These are phyloP conservation scores for Fraxinus dipetala DNA, from an alignment of 305 asterid species.

Conservation along the genomic window DNA sequence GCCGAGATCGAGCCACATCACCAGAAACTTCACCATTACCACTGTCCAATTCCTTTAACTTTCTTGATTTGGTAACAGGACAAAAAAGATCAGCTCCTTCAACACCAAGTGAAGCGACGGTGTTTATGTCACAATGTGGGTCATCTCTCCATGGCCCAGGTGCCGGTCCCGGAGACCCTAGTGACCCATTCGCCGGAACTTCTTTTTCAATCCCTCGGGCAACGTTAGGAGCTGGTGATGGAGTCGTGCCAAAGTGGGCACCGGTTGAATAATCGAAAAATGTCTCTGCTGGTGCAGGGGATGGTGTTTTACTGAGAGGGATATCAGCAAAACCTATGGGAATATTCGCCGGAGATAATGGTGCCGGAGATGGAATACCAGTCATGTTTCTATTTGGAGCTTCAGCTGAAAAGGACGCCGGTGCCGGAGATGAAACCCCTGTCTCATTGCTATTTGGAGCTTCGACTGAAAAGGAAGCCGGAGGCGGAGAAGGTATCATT, in stretches of 20 bases:
- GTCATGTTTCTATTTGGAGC: not conserved
- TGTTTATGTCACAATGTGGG: constrained; percentile 32
- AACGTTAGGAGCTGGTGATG: constrained; percentile 25
- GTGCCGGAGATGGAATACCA: not conserved
- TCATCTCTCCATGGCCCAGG: constrained; percentile 16
- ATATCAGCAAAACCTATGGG: not conserved
- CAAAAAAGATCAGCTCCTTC: constrained; percentile 58
- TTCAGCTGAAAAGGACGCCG: constrained; percentile 18
- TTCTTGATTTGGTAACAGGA: constrained; percentile 32
- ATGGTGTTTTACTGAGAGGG: not conserved
- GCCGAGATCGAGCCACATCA: constrained; percentile 14
- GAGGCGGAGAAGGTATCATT: constrained; percentile 11
- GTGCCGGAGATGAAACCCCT: constrained; percentile 3
- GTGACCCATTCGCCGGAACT: not conserved
- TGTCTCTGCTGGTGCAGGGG: not conserved
- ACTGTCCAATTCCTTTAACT: constrained; percentile 29
- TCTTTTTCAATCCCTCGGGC: constrained; percentile 6
- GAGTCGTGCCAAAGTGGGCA: not conserved
- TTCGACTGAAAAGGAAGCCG: constrained; percentile 18
- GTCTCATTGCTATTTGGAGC: not conserved
- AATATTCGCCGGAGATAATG: not conserved
- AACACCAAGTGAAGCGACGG: constrained; percentile 24
- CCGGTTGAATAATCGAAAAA: not conserved
- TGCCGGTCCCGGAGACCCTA: constrained; percentile 17
- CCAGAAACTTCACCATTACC: constrained; percentile 18